Conservation (phyloP, 2,329 filamentous ascomycete genomes). For the Aspergillus udagawae region DNA sequence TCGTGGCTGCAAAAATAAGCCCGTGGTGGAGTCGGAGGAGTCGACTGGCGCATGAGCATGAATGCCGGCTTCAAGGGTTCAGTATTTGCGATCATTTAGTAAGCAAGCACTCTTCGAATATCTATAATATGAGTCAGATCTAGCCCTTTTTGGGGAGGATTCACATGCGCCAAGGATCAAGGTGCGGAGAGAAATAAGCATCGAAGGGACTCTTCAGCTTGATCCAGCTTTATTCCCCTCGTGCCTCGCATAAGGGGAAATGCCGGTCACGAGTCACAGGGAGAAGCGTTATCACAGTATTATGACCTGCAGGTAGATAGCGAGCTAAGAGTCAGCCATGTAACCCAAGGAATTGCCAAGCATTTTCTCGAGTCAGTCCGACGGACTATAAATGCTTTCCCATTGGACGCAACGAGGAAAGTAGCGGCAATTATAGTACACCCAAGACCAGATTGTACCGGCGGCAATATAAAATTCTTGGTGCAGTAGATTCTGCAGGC, state of each 20-base stretch:
- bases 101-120: neutral
- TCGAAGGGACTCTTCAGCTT: neutral
- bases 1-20: too few relatives aligned
- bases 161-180: neutral
- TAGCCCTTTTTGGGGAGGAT: neutral
- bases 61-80: too few relatives aligned
- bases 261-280: too few relatives aligned
- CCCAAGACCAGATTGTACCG: neutral
- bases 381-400: neutral
- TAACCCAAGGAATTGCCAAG: conserved; percentile 12
- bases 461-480: conserved; percentile 5
- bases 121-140: neutral
- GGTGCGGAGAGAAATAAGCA: neutral
- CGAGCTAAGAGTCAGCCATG: neutral
- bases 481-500: neutral
- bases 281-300: neutral
- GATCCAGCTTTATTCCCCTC: too few relatives aligned
- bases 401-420: neutral
- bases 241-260: too few relatives aligned
- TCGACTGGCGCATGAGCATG: rapidly evolving
- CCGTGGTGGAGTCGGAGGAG: too few relatives aligned
- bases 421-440: neutral
- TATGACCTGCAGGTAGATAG: neutral
- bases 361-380: neutral
- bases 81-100: neutral